Evolutionary conservation across 805 yeast genomes (phyloP), one percentile per base, ranked within the genome.

Genomic region (Saccharomycopsis oosterbeekiorum): DNA sequence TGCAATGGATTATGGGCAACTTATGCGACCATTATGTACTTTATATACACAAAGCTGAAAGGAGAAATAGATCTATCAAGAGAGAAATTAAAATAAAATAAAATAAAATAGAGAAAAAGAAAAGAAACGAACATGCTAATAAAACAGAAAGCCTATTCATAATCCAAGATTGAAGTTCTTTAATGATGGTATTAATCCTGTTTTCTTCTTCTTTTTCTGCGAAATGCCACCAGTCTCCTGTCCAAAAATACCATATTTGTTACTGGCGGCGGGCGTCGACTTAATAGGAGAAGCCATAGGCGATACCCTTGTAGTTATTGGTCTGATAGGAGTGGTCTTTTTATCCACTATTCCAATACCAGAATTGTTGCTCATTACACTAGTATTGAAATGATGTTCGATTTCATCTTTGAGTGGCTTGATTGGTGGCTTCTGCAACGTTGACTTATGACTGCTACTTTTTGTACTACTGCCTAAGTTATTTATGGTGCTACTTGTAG

Each of bases 351-450:
- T 34, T 42, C 40, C 43, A 24, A 43, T 41, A 24, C 39, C 39
- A 15, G 60, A 47, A 39, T 47, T 36, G 10, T 51, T 43, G 34
- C 56, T 58, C 17, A 24, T 24, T 14, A 40, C 21, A 4, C 43
- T 19, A 34, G 60, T 26, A 47, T 15, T 47, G 34, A 58, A 42
- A 39, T 51, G 40, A 34, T 54, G 59, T 24, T 57, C 43, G 19
- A 55, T 36, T 26, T 47, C 53, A 47, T 47, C 53, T 21, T 37
- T 53, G 15, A 63, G 51, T 2, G 65, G 65, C 55, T 63, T 64
- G 12, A 63, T 61, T 42, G 65, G 65, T 1, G 65, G 65, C 43
- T 62, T 61, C 47, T 61, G 65, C 17, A 63, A 55, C 10, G 57
- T 62, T 41, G 59, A 54, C 19, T 43, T 47, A 50, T 57, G 58